Conservation (phyloP, 768 basidiomycete genomes). For the Podaxis sp. region DNA sequence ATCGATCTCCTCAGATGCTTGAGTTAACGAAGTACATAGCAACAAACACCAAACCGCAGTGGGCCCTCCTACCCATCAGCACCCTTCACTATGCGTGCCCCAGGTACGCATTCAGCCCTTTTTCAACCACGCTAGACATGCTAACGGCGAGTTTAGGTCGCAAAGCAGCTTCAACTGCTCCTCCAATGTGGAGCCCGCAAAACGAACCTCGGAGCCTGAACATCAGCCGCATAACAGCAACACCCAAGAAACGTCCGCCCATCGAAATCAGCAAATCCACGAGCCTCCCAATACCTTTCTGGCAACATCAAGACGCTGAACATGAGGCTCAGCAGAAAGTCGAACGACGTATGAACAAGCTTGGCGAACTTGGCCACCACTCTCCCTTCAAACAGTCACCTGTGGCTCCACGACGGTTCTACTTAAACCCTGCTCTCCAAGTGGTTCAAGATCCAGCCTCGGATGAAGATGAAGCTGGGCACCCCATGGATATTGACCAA, state of each 20-base stretch:
- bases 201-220: constrained; percentile 11
- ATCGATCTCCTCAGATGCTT: neutral
- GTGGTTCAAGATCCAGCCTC: constrained; percentile 1
- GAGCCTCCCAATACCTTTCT: neutral
- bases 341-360: constrained; percentile 11
- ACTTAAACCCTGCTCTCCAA: constrained; percentile 7
- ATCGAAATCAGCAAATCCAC: constrained; percentile 13
- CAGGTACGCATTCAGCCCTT: neutral
- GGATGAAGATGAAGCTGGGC: neutral
- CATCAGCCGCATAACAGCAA: constrained; percentile 8
- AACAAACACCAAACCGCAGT: neutral
- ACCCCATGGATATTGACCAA: constrained; percentile 16
- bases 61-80: neutral
- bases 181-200: constrained; percentile 13
- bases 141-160: neutral
- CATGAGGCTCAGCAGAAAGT: constrained; percentile 11
- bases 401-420: neutral
- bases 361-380: neutral
- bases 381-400: constrained; percentile 6
- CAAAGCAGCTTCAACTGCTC: constrained; percentile 3
- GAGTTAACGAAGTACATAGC: neutral
- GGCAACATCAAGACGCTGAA: constrained; percentile 16
- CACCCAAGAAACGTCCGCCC: constrained; percentile 4
- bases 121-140: neutral
- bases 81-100: neutral